Evolutionary conservation across 2,329 filamentous ascomycete species (phyloP), one percentile per base, ranked within the genome.

Genomic region (Phaeoacremonium minimum): DNA sequence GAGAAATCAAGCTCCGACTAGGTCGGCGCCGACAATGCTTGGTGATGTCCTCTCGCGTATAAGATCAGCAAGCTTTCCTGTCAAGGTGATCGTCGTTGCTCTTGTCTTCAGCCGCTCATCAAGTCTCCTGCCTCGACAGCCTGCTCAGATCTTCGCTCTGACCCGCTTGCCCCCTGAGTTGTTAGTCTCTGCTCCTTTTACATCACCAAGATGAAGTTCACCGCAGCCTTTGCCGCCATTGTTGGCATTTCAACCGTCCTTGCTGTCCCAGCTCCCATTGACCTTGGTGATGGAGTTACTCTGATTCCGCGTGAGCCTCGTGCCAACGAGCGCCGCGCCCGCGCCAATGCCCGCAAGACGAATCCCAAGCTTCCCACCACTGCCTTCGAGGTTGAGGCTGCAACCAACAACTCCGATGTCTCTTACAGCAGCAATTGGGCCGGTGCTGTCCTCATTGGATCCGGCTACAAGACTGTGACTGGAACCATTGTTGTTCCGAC

Each of bases 401-500:
- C 15, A 33, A 20, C 28, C 37, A 44, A 44, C 30, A 36, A 31
- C 15, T 8, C 33, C 7, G n/a, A 44, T 13, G 38, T n/a, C 5
- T 16, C 31, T 22, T 44, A 44, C 35, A 41, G 38, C 8, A 38
- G 38, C 47, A 80, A 80, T 60, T 80, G 75, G 76, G 70, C 73
- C 6, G 76, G 76, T 29, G 72, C 72, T 0, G 72, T 77, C 11
- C 64, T 75, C 35, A 67, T 68, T 28, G 64, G 65, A 30, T 64
- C 59, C n/a, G 64, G 63, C 36, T 77, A 70, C 56, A 76, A 60
- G 19, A 54, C 58, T 9, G 75, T 76, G 15, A 66, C 66, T 4
- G 75, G 65, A 16, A 64, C 66, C 7, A 73, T 79, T 52, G 70
- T 62, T 2, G 68, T 78, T 7, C 76, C 75, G 2, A 63, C 61